A percentile compares a stretch with the other conserved stretches of the same genome.
Conservation (phyloP, 2,329 filamentous ascomycete genomes). For the Aspergillus ochraceus region DNA sequence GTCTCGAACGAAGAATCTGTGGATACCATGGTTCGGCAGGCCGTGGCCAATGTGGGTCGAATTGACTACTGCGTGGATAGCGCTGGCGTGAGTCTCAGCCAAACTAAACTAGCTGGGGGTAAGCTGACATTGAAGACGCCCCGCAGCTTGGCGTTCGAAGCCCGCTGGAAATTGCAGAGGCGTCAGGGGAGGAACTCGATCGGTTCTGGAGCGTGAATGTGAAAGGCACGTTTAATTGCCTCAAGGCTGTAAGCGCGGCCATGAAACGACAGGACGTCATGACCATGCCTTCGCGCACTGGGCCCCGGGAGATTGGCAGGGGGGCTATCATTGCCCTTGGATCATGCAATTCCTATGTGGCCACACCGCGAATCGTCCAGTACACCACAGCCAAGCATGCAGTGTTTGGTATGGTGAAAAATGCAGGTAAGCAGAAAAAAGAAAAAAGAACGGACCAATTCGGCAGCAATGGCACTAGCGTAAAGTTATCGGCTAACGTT, state of each 20-base stretch:
- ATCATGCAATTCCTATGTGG: conserved; percentile 34
- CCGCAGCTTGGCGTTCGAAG: conserved; percentile 3
- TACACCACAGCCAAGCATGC: conserved; percentile 48
- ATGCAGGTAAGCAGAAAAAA: conserved; percentile 24
- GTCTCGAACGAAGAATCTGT: conserved; percentile 21
- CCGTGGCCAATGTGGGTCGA: conserved; percentile 20
- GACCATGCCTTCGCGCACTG: conserved; percentile 35
- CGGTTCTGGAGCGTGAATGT: conserved; percentile 40
- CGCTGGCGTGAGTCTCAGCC: conserved; percentile 16
- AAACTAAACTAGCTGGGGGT: neutral
- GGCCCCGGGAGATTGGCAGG: conserved; percentile 20
- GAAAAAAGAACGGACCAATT: neutral
- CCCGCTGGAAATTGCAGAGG: neutral
- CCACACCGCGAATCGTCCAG: conserved; percentile 33
- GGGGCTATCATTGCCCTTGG: conserved; percentile 42
- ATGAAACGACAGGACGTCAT: conserved; percentile 27
- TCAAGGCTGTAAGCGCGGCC: conserved; percentile 28
- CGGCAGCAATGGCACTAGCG: too few species aligned
- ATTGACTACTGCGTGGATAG: conserved; percentile 28
- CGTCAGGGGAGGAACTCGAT: conserved; percentile 31
- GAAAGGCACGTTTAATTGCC: conserved; percentile 41
- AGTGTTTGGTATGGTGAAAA: conserved; percentile 46
- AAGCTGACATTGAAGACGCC: neutral
- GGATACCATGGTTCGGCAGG: conserved; percentile 23
- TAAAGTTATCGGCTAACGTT: neutral